Base-by-base conservation (phyloP, 192 early-diverging fungal genomes). In the Dimargaris cristalligena region DNA sequence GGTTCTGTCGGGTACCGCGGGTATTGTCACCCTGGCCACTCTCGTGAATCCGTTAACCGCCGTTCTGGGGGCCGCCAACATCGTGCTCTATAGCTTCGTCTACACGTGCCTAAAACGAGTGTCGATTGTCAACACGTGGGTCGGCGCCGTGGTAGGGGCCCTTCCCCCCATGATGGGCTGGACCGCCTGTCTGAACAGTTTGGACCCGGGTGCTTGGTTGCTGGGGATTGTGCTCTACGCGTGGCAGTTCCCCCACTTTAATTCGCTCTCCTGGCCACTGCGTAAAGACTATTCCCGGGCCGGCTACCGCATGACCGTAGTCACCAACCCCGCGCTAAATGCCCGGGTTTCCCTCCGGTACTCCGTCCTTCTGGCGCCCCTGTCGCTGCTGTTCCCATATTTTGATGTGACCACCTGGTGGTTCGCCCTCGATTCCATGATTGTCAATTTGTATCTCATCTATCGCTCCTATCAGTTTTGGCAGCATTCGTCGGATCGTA, bases 171-270 rank as follows among this genome's bases (percentile, higher is more conserved):
- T 98, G 77, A 94, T 98, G 85, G 95, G 95, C 2, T 98, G 91
- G 89, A 79, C 86, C 0, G 95, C 95, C 6, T 84, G 80, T 31
- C 44, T 63, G n/a, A 46, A 50, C 23, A 38, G 34, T 10, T 50
- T 83, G 22, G 88, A 84, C 23, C 66, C 82, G 3, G 91, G 88
- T 25, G 85, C 89, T 0, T 87, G 81, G 82, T 62, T 94, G 2
- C 64, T 98, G 57, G 92, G 80, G 22, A 76, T 68, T 0, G 71
- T 91, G 1, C 71, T 98, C 44, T 98, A 89, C 70, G 86, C 91
- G 0, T 98, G 95, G 95, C 95, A 98, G 74, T 98, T 98, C 69
- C 95, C 95, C 30, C 95, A 98, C 65, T 98, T 98, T 66, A 98
- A 98, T 71, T 79, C 91, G 2, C 67, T 98, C 26, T 77, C 84